A percentile compares a stretch with the other conserved stretches of the same genome.
Conservation (phyloP, 495 filamentous ascomycete species). For the Darksidea phi region DNA sequence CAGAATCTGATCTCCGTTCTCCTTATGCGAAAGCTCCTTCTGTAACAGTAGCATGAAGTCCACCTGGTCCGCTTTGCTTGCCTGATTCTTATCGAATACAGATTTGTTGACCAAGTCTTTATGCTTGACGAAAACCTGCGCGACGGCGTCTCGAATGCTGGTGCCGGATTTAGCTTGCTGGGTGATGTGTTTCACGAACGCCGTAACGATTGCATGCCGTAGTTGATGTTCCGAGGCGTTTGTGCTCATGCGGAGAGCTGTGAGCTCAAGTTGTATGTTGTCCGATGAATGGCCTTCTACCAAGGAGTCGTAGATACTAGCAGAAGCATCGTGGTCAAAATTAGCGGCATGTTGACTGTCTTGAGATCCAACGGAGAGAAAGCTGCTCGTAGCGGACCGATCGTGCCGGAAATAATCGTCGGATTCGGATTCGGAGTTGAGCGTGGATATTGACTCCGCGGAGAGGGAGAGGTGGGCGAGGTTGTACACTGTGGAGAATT, state of each 20-base stretch:
- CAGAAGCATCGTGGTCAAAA: conserved; percentile 86
- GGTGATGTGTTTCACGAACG: conserved; percentile 77
- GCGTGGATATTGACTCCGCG: conserved; percentile 72
- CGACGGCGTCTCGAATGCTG: conserved; percentile 59
- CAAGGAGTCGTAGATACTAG: conserved; percentile 79
- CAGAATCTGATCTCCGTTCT: conserved; percentile 61
- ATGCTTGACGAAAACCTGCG: conserved; percentile 56
- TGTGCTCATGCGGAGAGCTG: conserved; percentile 78
- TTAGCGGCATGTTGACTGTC: conserved; percentile 52
- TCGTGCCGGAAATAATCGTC: conserved; percentile 37
- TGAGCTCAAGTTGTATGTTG: conserved; percentile 85
- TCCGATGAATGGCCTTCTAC: conserved; percentile 72
- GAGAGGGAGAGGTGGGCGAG: conserved; percentile 67
- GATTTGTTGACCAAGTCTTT: conserved; percentile 57
- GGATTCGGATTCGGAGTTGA: conserved; percentile 51
- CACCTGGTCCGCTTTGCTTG: conserved; percentile 69
- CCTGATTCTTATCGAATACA: conserved; percentile 58
- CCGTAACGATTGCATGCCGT: conserved; percentile 77
- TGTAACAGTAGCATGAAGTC: conserved; percentile 82
- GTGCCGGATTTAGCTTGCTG: conserved; percentile 63
- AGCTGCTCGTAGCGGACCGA: conserved; percentile 52
- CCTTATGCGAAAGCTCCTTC: conserved; percentile 64
- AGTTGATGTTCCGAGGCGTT: conserved; percentile 88
- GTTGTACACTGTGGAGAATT: conserved; percentile 62
- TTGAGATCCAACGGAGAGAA: conserved; percentile 54